Conservation (phyloP, 768 basidiomycete genomes). For the Pisolithus microcarpus region DNA sequence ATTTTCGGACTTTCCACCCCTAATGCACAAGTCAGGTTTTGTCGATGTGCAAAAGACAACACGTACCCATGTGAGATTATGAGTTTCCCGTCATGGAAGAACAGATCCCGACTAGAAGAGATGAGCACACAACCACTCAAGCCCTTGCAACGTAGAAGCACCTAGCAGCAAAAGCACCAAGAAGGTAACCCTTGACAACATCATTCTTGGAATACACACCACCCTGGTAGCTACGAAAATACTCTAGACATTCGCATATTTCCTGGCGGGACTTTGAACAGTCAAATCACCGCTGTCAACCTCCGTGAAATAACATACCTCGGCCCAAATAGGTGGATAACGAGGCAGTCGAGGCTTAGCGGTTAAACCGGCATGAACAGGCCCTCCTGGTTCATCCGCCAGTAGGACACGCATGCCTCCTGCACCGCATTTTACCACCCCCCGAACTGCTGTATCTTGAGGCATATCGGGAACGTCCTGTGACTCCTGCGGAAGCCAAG, state of each 20-base stretch:
- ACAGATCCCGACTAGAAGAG: slow-evolving; percentile 56
- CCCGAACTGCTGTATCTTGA: no score
- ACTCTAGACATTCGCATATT: slow-evolving; percentile 72
- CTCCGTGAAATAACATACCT: slow-evolving; percentile 24
- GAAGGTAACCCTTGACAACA: slow-evolving; percentile 66
- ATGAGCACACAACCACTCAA: slow-evolving; percentile 6
- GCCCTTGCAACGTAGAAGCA: slow-evolving; percentile 22
- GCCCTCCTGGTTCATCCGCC: not conserved
- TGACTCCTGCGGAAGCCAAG: no score
- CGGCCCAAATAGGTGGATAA: slow-evolving; percentile 38
- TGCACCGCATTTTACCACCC: no score
- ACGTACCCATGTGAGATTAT: slow-evolving; percentile 82
- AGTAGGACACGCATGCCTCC: not conserved
- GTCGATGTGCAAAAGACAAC: not conserved
- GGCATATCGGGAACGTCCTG: no score
- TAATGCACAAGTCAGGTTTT: slow-evolving; percentile 18
- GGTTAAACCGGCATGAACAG: not conserved
- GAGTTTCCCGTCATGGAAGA: slow-evolving; percentile 54
- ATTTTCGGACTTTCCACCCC: slow-evolving; percentile 66
- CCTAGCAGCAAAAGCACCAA: slow-evolving; percentile 66
- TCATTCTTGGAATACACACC: slow-evolving; percentile 65
- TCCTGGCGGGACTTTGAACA: slow-evolving; percentile 66
- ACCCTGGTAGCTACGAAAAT: slow-evolving; percentile 64
- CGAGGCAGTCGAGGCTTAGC: slow-evolving; percentile 20
- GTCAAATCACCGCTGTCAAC: not conserved